These are phyloP conservation scores for Blastocystis sp. DNA, from an alignment of 352 stramenopile species.

Conservation along the genomic window DNA sequence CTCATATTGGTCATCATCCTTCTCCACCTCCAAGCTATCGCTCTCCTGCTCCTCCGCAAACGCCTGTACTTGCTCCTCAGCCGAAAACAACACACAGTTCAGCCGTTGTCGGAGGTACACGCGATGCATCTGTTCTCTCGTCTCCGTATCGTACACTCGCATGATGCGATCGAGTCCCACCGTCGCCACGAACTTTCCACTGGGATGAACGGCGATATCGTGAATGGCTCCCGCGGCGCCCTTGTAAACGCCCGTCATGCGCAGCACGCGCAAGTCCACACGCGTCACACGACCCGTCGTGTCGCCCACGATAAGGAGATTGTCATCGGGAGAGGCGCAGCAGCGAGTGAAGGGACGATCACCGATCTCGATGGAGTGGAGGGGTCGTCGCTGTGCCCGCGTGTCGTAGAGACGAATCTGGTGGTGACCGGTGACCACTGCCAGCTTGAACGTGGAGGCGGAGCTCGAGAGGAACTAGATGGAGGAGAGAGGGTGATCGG, in stretches of 20 bases:
- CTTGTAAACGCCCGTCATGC: slow-evolving; percentile 73
- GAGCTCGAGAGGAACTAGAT: slow-evolving; percentile 57
- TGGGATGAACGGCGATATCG: slow-evolving; percentile 75
- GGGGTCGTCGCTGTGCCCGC: slow-evolving; percentile 70
- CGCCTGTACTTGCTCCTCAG: slow-evolving; percentile 65
- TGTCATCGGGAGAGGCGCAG: slow-evolving; percentile 56
- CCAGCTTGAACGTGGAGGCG: slow-evolving; percentile 66
- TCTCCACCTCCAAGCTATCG: no score
- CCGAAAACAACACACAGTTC: slow-evolving; percentile 77
- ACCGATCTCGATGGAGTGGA: slow-evolving; percentile 62
- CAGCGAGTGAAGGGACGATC: slow-evolving; percentile 44
- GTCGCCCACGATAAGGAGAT: slow-evolving; percentile 71
- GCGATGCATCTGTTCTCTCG: slow-evolving; percentile 62
- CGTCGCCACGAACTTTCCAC: slow-evolving; percentile 73
- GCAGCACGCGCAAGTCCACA: slow-evolving; percentile 75
- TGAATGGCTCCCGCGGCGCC: slow-evolving; percentile 77
- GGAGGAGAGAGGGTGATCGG: not conserved
- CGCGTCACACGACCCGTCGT: slow-evolving; percentile 75
- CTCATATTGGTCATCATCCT: no score
- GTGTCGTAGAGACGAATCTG: slow-evolving; percentile 76
- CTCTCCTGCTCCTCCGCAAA: slow-evolving; percentile 58
- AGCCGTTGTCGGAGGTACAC: slow-evolving; percentile 72
- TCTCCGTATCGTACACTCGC: slow-evolving; percentile 78
- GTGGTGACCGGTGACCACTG: slow-evolving; percentile 70
- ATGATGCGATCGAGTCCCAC: slow-evolving; percentile 84